Evolutionary conservation across 2,329 filamentous ascomycete species (phyloP).

Genomic region (Teratosphaeriaceae sp.): DNA sequence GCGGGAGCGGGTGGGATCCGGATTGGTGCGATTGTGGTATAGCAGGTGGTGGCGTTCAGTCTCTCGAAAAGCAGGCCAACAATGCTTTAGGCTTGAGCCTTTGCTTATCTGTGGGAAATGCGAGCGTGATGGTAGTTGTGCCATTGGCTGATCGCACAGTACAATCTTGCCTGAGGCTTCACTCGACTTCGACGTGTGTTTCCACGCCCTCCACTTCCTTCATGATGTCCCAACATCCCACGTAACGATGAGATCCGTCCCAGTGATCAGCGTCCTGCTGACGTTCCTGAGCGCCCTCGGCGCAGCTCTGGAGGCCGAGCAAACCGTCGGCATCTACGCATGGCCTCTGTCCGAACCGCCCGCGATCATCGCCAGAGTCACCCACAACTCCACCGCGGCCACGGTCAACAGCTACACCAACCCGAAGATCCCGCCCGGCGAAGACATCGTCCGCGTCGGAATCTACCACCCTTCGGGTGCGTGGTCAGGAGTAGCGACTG

Average conservation of each 20-base stretch:
- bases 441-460: conserved; percentile 39
- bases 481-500: conserved; percentile 42
- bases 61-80: no score
- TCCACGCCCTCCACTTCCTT: no score
- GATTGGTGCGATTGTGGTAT: no score
- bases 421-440: conserved; percentile 25
- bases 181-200: no score
- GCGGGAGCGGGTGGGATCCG: neutral
- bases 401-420: conserved; percentile 34
- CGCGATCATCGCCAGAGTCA: conserved; percentile 37
- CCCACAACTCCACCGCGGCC: conserved; percentile 35
- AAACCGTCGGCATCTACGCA: conserved; percentile 28
- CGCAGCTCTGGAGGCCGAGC: conserved; percentile 17
- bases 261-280: conserved; percentile 31
- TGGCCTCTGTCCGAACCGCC: conserved; percentile 31
- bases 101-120: no score
- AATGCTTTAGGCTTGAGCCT: no score
- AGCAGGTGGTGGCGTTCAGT: no score
- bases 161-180: no score
- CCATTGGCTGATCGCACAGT: no score
- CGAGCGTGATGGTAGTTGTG: no score
- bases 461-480: conserved; percentile 32
- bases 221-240: neutral
- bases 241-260: conserved; percentile 29
- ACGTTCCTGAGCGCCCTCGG: conserved; percentile 29